Evolutionary conservation across 139 green algal species (phyloP), one percentile per base, ranked within the genome.

Genomic region (Pycnococcus provasolii): DNA sequence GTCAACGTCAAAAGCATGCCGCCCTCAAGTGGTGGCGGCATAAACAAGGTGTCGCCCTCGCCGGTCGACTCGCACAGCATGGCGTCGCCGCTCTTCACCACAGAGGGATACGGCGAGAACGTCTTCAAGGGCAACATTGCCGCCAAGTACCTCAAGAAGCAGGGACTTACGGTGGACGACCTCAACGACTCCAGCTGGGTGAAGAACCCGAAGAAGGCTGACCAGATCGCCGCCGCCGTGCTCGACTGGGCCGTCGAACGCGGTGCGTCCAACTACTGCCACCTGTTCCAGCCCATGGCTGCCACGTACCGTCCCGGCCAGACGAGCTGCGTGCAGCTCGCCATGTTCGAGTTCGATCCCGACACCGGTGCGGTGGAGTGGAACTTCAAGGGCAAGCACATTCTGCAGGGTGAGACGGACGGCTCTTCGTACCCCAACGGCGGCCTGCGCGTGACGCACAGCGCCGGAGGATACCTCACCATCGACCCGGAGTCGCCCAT

Each of bases 371-470:
- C 26, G 41, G 50, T 60, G 13, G 61, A 37, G 11, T 68, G 15
- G 15, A 45, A 53, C 3, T 62, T 74, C 60, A 42, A 58, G 1
- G 59, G 60, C 47, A 48, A 74, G 41, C 26, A 66, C 4, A 42
- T 74, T 4, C 60, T 74, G 13, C 60, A 57, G 45, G 68, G 68
- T 41, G 68, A 74, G 43, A 74, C 68, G 1, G 68, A 74, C 46
- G 68, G 68, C 52, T 74, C 68, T n/a, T 74, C 68, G 3, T 74
- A 64, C 45, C 68, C 68, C 44, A 74, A 74, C 59, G 68, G 68
- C 45, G 68, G 68, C 40, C 53, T 74, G 50, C 59, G 68, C 46
- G 68, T 60, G 2, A 74, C 68, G 39, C 68, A 74, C 68, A 68
- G 46, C 60, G 68, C 68, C 6, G 68, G 68, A 58, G 68, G 68